Conservation (phyloP, 805 yeast genomes). For the Metschnikowia amazonensis region DNA sequence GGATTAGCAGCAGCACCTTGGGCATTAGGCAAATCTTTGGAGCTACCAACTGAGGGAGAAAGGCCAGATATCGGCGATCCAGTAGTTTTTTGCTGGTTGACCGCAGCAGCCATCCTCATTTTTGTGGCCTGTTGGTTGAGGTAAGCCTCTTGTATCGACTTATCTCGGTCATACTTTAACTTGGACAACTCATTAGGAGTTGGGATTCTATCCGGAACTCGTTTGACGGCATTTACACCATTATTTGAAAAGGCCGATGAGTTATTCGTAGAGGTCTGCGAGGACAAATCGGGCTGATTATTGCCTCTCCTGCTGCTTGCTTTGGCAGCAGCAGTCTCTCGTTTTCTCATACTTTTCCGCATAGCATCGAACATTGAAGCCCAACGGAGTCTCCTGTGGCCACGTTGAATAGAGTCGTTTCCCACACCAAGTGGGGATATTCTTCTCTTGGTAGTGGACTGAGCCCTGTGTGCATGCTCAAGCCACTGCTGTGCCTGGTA, state of each 20-base stretch:
- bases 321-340: constrained; percentile 60
- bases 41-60: constrained; percentile 13
- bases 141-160: constrained; percentile 74
- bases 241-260: constrained; percentile 7
- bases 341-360: constrained; percentile 81
- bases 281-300: constrained; percentile 9
- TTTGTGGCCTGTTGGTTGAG: constrained; percentile 44
- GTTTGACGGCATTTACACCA: constrained; percentile 17
- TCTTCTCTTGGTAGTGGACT: constrained; percentile 81
- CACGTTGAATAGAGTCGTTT: constrained; percentile 85
- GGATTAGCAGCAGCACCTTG: not conserved
- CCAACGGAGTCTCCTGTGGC: constrained; percentile 89
- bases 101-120: constrained; percentile 41
- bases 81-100: constrained; percentile 29
- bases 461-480: constrained; percentile 85
- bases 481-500: constrained; percentile 85
- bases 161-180: constrained; percentile 81
- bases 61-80: not conserved
- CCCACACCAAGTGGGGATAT: constrained; percentile 94
- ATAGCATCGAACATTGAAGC: constrained; percentile 96
- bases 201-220: constrained; percentile 45
- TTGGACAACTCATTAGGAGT: constrained; percentile 83
- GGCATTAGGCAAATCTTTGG: constrained; percentile 9
- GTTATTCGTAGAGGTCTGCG: constrained; percentile 5
- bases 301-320: constrained; percentile 22